Evolutionary conservation across 2,329 filamentous ascomycete genomes (phyloP), one percentile per base, ranked within the genome.

Genomic region (Cytospora leucostoma): DNA sequence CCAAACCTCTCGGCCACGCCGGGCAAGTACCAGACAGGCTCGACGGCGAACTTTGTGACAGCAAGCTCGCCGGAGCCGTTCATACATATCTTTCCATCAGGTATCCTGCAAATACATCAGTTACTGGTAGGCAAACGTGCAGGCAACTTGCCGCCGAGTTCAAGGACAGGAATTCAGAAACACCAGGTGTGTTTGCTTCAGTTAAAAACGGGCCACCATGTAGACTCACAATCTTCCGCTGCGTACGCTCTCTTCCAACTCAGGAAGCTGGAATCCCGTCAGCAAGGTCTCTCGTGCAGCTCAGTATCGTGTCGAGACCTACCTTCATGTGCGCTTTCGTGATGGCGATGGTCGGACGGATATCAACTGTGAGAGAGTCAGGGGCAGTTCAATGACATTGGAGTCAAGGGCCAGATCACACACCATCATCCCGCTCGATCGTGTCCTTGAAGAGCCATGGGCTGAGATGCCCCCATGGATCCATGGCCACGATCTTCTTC

Each of bases 401-500:
- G n/a, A n/a, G n/a, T n/a, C n/a, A n/a, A n/a, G n/a, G n/a, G n/a
- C n/a, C n/a, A n/a, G n/a, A n/a, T 15, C 54, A 71, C 75, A 61
- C 75, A 85, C 85, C 78, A 69, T 92, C 86, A 52, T 97, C 87
- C 57, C 89, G 87, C 56, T 90, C 82, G 70, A 95, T 93, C 53
- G 86, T 83, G 66, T 94, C 87, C 67, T 90, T 90, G 79, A 89
- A 96, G 2, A 96, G 78, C 88, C 89, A 93, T 10, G 92, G 91
- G 10, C 89, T 85, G 65, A 97, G 80, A 78, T 98, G 95, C 7
- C 95, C 94, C 75, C 90, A 91, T 0, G 94, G 94, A 73, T 98
- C 95, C 92, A 99, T 97, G 19, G 94, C 92, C 15, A 98, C 94
- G 67, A 99, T 98, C 81, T 97, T 98, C 76, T 92, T 92, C 71